phyloP scores from a whole-genome alignment of 352 stramenopile species.

The Pythium vanterpoolii region DNA sequence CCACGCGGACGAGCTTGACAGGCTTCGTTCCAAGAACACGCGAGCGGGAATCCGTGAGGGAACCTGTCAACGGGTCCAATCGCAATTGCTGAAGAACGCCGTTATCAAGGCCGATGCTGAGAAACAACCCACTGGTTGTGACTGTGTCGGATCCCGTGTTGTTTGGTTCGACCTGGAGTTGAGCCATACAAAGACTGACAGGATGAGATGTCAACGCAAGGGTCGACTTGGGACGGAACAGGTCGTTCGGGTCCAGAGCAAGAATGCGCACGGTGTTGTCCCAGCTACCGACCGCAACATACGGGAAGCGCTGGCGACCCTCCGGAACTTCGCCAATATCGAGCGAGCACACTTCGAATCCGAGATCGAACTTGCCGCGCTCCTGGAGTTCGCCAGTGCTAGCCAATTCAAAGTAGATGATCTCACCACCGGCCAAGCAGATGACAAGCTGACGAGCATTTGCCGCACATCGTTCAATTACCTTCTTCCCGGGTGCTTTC shows the following conservation, averaged over 20 bases:
- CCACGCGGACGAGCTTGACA: conserved; percentile 94
- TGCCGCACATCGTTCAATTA: conserved; percentile 95
- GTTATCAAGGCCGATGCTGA: conserved; percentile 92
- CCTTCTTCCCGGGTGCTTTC: conserved; percentile 96
- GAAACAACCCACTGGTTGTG: conserved; percentile 68
- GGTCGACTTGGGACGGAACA: conserved; percentile 86
- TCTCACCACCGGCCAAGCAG: conserved; percentile 93
- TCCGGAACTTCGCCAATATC: conserved; percentile 94
- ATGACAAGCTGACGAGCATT: conserved; percentile 98
- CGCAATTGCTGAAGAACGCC: conserved; percentile 93
- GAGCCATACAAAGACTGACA: conserved; percentile 76
- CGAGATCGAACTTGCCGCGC: conserved; percentile 91
- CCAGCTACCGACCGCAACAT: conserved; percentile 95
- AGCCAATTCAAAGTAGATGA: conserved; percentile 99
- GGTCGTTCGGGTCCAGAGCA: conserved; percentile 91
- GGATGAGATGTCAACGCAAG: conserved; percentile 80
- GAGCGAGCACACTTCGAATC: conserved; percentile 97
- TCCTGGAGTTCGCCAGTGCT: conserved; percentile 92
- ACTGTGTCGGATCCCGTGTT: conserved; percentile 39
- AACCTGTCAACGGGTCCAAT: conserved; percentile 87
- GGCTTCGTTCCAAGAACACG: conserved; percentile 93
- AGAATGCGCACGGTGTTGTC: conserved; percentile 92
- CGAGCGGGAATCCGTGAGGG: conserved; percentile 85
- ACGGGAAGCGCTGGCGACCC: conserved; percentile 92
- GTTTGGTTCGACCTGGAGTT: conserved; percentile 74